Base-by-base conservation (phyloP, 306 rosid genomes). In the Mucuna pruriens region DNA sequence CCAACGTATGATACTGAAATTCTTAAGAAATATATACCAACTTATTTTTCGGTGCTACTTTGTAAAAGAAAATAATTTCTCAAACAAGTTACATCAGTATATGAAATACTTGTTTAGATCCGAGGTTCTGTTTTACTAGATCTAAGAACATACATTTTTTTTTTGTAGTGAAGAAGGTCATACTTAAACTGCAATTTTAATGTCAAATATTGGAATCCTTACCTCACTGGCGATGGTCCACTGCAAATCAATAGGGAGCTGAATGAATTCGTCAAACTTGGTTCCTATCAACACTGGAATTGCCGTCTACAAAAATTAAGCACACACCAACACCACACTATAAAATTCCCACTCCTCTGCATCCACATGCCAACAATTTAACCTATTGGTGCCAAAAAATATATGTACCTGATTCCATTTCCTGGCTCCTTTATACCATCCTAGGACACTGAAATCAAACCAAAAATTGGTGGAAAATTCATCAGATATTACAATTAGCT, bases 141-240 rank as follows among this genome's bases (percentile, higher is more conserved):
- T 82, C 45, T 34, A 31, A 38, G 52, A 74, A 46, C 51, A 40
- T 19, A 20, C 20, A 0, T 3, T 25, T 11, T 26, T 11, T 26
- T 26, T n/a, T 9, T 11, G 22, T 29, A 26, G 60, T 17, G 13
- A 42, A 12, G 71, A 60, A 42, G 38, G 33, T 20, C 46, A 65
- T 17, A 31, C 5, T 34, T 52, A 31, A 80, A 62, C 2, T 44
- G 29, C 8, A 44, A 10, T 34, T 51, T 63, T 33, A 6, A n/a
- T 7, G 46, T 55, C 44, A 39, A 68, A 69, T 8, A 45, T 20
- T 25, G 22, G 48, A 75, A 71, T 54, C 9, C 26, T 85, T 88
- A 95, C 99, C 98, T 95, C 86, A 71, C 89, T 89, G 60, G 97
- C 99, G 20, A 95, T 91, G 52, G 97, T 88, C 99, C 99, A 93